Conservation (phyloP, 306 rosid genomes). For the Parietaria judaica region DNA sequence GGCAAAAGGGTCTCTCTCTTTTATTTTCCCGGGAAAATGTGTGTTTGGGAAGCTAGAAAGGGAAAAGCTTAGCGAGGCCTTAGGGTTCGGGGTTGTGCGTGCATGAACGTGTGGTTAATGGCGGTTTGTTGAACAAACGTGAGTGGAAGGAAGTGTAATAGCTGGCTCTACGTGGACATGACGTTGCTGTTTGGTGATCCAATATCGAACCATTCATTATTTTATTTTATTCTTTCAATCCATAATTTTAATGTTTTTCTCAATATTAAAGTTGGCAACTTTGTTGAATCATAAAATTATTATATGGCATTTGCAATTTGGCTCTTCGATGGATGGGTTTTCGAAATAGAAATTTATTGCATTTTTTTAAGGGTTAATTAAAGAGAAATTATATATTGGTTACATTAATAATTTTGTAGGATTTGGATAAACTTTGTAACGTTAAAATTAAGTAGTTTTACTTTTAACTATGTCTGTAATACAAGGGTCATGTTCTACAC, state of each 20-base stretch:
- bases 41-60: not conserved
- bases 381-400: no score
- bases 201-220: not conserved
- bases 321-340: no score
- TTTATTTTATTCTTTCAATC: not conserved
- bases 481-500: no score
- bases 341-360: no score
- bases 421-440: no score
- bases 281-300: no score
- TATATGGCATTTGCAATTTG: no score
- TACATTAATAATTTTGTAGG: no score
- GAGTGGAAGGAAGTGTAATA: not conserved
- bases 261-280: not conserved
- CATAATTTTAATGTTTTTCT: not conserved
- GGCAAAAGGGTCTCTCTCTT: not conserved
- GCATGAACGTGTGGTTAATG: not conserved
- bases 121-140: not conserved
- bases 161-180: not conserved
- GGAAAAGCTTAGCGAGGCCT: slow-evolving; percentile 27
- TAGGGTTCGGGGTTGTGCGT: slow-evolving; percentile 11
- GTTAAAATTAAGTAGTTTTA: no score
- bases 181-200: no score
- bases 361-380: no score
- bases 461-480: no score
- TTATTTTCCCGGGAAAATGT: not conserved